These are phyloP conservation scores for Brettanomyces bruxellensis DNA, from an alignment of 805 yeast genomes.

Conservation along the genomic window DNA sequence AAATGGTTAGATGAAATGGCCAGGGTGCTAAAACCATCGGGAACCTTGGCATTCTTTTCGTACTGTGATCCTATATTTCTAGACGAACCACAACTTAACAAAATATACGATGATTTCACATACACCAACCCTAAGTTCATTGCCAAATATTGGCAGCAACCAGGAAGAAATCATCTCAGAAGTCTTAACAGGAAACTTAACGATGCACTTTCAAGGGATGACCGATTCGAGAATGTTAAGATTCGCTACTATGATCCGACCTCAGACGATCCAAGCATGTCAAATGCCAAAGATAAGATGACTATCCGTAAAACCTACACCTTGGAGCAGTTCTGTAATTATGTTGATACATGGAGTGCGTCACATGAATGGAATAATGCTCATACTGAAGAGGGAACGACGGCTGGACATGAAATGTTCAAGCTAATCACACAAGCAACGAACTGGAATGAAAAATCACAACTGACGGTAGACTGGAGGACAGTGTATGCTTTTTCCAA, in stretches of 20 bases:
- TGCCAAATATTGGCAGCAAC: conserved; percentile 80
- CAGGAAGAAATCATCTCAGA: conserved; percentile 57
- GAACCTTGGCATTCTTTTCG: conserved; percentile 63
- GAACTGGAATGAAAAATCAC: conserved; percentile 36
- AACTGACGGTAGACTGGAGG: conserved; percentile 37
- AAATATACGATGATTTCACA: conserved; percentile 33
- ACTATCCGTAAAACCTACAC: conserved; percentile 30
- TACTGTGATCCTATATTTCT: conserved; percentile 62
- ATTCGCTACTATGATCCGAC: conserved; percentile 23
- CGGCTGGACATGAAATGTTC: conserved; percentile 27
- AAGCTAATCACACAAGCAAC: conserved; percentile 28
- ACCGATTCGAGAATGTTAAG: conserved; percentile 20
- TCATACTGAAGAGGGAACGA: conserved; percentile 23
- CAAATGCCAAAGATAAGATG: conserved; percentile 16
- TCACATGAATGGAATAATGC: conserved; percentile 45
- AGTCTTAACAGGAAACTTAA: conserved; percentile 32
- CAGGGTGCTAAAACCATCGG: conserved; percentile 31
- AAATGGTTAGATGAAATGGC: conserved; percentile 23
- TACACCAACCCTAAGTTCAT: conserved; percentile 35
- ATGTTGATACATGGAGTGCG: conserved; percentile 65
- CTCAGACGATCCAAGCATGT: conserved; percentile 1
- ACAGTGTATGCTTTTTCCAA: conserved; percentile 43
- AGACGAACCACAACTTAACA: conserved; percentile 45
- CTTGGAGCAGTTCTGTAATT: conserved; percentile 38
- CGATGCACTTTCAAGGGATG: conserved; percentile 29